These are phyloP conservation scores for Ogataea philodendri DNA, from an alignment of 805 yeast species.

Conservation along the genomic window DNA sequence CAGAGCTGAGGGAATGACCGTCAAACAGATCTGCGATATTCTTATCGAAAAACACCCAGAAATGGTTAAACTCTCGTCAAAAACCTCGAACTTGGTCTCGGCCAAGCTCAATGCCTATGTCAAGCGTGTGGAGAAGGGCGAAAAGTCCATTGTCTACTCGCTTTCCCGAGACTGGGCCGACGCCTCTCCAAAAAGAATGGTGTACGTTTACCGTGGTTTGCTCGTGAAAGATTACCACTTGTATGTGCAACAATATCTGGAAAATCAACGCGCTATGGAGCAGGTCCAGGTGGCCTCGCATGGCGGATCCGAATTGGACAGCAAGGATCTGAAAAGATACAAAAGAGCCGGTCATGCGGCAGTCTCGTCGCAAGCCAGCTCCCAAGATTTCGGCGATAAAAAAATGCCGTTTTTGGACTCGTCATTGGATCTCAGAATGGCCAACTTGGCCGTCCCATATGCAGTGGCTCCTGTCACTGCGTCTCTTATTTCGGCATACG, in stretches of 20 bases:
- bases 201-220: constrained; percentile 78
- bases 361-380: constrained; percentile 15
- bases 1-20: constrained; percentile 81
- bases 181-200: constrained; percentile 87
- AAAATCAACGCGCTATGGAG: constrained; percentile 41
- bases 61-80: constrained; percentile 77
- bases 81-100: constrained; percentile 75
- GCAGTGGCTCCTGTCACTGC: constrained; percentile 79
- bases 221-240: constrained; percentile 71
- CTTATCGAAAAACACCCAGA: constrained; percentile 74
- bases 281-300: constrained; percentile 19
- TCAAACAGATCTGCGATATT: constrained; percentile 79
- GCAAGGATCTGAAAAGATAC: constrained; percentile 18
- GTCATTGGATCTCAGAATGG: constrained; percentile 33
- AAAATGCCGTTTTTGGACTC: constrained; percentile 32
- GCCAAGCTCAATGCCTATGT: constrained; percentile 85
- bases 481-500: constrained; percentile 31
- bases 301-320: constrained; percentile 14
- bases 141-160: constrained; percentile 66
- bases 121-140: constrained; percentile 82
- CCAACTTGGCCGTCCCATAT: constrained; percentile 58
- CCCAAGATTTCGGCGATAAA: constrained; percentile 18
- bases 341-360: constrained; percentile 18
- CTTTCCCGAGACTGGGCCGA: constrained; percentile 88
- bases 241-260: constrained; percentile 66